Base-by-base conservation (phyloP, 352 stramenopile genomes). In the Phytophthora fragariae region DNA sequence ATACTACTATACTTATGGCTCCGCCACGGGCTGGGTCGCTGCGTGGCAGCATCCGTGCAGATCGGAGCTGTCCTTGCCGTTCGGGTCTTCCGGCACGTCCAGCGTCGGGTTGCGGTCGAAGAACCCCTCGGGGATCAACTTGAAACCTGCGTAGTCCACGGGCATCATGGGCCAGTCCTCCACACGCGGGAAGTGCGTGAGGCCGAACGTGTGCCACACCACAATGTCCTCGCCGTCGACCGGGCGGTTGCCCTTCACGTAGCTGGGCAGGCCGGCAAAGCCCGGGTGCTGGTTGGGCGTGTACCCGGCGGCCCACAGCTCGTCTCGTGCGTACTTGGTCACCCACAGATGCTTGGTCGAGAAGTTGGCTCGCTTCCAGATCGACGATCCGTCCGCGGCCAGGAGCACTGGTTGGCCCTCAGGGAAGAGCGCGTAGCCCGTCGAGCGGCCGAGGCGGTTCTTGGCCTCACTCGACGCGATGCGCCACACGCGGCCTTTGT, bases 161-260 rank as follows among this genome's bases (percentile, higher is more conserved):
- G 83, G 84, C 88, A 95, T 93, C 50, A 93, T 81, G 21, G 86
- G 84, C 75, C 85, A 90, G 70, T 90, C 84, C 73, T 94, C 87
- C 0, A 80, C 66, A 17, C 84, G 76, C 9, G 87, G 85, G 41
- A 92, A 82, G 66, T 94, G 87, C 24, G 76, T 82, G n/a, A 92
- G 81, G 17, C 87, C 87, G 74, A 94, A 94, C 57, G 82, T 81
- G 65, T 92, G 84, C 86, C 86, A 94, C 52, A 92, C 47, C n/a
- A 94, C 83, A 39, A 94, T 72, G 73, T 92, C 83, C 62, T 91
- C 77, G 46, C 76, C 85, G 49, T 88, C 70, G 3, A 93, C 62
- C 37, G 74, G 76, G 21, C 84, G 75, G 62, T 94, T 84, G 35
- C 41, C 68, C 58, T 81, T 78, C 6, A 80, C 89, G 81, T 88